Evolutionary conservation across 2,329 filamentous ascomycete genomes (phyloP).

Genomic region (Aspergillus sp.): DNA sequence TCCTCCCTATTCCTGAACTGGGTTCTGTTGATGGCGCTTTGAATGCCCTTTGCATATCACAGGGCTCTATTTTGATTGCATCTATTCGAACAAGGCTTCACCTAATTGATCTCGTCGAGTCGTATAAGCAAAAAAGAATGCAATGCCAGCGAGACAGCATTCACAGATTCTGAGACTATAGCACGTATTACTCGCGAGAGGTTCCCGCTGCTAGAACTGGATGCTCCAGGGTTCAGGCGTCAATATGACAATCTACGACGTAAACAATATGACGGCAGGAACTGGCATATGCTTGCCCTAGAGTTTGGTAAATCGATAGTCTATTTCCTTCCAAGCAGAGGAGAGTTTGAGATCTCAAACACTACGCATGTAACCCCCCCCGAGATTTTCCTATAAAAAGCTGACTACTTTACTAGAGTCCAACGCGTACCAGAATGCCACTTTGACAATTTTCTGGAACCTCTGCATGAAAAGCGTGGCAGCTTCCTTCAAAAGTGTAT

Average conservation of each 20-base stretch:
- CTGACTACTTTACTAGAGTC: constrained; percentile 1
- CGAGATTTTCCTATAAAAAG: constrained; percentile 1
- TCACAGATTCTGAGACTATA: constrained; percentile 3
- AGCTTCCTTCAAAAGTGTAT: constrained; percentile 2
- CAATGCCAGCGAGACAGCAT: constrained; percentile 2
- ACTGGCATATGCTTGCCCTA: constrained; percentile 4
- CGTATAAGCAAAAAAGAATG: constrained; percentile 2
- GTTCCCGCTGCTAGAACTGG: background rate
- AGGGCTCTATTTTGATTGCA: background rate
- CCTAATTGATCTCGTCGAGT: constrained; percentile 1
- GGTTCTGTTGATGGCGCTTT: background rate
- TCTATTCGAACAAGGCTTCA: constrained; percentile 3
- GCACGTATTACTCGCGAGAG: constrained; percentile 2
- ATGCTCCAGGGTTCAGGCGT: constrained; percentile 1
- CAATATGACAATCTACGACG: constrained; percentile 1
- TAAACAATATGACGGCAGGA: constrained; percentile 1
- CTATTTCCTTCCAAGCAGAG: constrained; percentile 5
- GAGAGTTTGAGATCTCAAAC: constrained; percentile 5
- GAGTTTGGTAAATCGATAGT: constrained; percentile 6
- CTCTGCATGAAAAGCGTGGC: background rate
- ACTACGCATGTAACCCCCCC: background rate
- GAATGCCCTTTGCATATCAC: background rate
- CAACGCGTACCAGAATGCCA: constrained; percentile 1
- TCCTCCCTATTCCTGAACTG: constrained; percentile 1
- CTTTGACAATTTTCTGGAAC: constrained; percentile 4